A percentile compares a stretch with the other conserved stretches of the same genome.
Evolutionary conservation across 352 stramenopile genomes (phyloP).

Genomic region (Phytophthora sojae): DNA sequence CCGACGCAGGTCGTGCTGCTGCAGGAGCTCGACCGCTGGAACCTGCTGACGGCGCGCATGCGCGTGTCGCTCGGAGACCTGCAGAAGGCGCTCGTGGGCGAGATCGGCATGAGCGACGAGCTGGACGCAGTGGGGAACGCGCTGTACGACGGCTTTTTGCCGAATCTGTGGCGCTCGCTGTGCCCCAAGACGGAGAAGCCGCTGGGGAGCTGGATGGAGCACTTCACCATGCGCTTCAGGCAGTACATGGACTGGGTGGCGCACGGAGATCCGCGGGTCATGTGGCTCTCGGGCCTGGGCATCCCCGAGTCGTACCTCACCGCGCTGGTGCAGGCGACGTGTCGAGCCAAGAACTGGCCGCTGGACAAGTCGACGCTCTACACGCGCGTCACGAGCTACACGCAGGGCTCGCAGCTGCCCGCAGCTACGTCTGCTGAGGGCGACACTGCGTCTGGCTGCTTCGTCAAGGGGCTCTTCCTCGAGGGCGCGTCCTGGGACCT

Average conservation of each 20-base stretch:
- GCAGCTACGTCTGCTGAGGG: conserved; percentile 31
- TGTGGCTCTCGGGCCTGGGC: conserved; percentile 95
- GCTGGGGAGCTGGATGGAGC: conserved; percentile 95
- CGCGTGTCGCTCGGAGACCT: conserved; percentile 86
- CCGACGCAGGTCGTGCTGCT: conserved; percentile 94
- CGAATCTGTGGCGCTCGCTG: conserved; percentile 90
- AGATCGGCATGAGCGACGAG: conserved; percentile 97
- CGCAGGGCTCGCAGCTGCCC: conserved; percentile 63
- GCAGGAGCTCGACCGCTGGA: conserved; percentile 96
- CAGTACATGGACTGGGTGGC: conserved; percentile 95
- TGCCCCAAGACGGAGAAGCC: conserved; percentile 95
- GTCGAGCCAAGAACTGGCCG: conserved; percentile 93
- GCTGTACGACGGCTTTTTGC: conserved; percentile 95
- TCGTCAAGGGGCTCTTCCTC: conserved; percentile 92
- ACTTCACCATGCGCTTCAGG: conserved; percentile 89
- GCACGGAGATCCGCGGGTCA: conserved; percentile 90
- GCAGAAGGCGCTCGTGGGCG: conserved; percentile 92
- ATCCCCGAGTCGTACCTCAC: conserved; percentile 97
- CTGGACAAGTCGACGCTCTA: conserved; percentile 96
- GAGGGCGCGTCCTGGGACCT: conserved; percentile 95
- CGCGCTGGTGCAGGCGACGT: conserved; percentile 95
- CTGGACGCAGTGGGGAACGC: conserved; percentile 93
- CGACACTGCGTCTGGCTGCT: conserved; percentile 86
- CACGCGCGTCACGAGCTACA: conserved; percentile 92
- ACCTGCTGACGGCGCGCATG: conserved; percentile 91